Conservation (phyloP, 2,329 filamentous ascomycete genomes). For the Beauveria scarabaeidicola region DNA sequence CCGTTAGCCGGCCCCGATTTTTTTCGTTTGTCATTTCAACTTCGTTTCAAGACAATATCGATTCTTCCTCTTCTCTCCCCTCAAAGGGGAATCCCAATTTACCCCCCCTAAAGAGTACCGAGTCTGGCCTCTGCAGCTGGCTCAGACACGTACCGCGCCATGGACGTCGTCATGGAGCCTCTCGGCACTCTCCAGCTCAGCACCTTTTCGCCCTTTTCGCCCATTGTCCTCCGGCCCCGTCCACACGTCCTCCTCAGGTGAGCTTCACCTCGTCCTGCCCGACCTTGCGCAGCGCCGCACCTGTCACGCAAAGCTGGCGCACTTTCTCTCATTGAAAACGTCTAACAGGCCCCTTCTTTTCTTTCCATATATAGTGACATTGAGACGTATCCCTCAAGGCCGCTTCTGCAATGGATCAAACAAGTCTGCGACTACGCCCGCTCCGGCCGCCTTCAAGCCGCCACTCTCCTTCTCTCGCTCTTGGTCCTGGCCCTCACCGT, state of each 20-base stretch:
- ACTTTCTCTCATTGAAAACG: not conserved
- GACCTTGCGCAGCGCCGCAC: not conserved
- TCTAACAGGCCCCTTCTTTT: not conserved
- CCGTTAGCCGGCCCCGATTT: not conserved
- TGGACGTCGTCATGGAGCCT: constrained; percentile 25
- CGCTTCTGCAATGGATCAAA: constrained; percentile 29
- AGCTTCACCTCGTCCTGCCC: not conserved
- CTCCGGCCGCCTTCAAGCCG: constrained; percentile 32
- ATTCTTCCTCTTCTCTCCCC: not conserved
- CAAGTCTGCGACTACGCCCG: constrained; percentile 29
- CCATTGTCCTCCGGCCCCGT: constrained; percentile 14
- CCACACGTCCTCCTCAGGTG: constrained; percentile 9
- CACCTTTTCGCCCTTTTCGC: constrained; percentile 17
- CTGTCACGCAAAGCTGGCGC: not conserved
- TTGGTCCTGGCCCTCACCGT: constrained; percentile 23
- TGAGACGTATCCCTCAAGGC: constrained; percentile 2
- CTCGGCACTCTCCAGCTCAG: constrained; percentile 23
- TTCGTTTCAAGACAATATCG: not conserved
- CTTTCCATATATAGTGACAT: not conserved
- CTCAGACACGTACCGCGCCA: constrained; percentile 14
- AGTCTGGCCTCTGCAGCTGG: not conserved
- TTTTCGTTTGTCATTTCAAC: not conserved
- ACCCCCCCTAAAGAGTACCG: not conserved
- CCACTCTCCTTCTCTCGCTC: constrained; percentile 29
- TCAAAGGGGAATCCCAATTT: too few species aligned